These are phyloP conservation scores for Trypanosoma rangeli DNA, from an alignment of 208 protist species.

Conservation along the genomic window DNA sequence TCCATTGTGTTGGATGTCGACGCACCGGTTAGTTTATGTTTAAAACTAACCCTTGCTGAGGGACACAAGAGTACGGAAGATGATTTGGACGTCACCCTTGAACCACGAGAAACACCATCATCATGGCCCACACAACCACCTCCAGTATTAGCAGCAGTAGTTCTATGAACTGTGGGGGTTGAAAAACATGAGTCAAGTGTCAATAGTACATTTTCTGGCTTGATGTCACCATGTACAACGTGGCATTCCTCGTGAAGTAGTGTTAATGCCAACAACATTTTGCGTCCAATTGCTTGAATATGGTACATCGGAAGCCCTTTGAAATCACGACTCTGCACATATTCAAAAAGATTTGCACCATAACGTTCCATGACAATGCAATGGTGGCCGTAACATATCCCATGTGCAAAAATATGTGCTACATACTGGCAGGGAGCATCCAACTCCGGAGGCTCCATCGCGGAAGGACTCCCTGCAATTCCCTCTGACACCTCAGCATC, in stretches of 20 bases:
- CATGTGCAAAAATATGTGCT: constrained; percentile 71
- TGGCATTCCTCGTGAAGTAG: constrained; percentile 85
- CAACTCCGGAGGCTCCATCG: constrained; percentile 37
- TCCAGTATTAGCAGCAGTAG: background rate
- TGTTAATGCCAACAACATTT: constrained; percentile 93
- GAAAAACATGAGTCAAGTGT: constrained; percentile 53
- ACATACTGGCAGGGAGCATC: constrained; percentile 66
- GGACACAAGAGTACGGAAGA: background rate
- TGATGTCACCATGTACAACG: constrained; percentile 97
- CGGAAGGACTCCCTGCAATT: background rate
- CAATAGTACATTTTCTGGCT: constrained; percentile 94
- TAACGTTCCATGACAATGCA: constrained; percentile 93
- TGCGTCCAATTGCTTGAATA: constrained; percentile 80
- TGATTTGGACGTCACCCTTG: background rate
- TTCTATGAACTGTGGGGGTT: background rate
- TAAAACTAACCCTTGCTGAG: background rate
- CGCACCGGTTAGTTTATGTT: background rate
- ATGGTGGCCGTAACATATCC: constrained; percentile 80
- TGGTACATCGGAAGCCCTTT: constrained; percentile 80
- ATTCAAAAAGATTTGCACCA: constrained; percentile 92
- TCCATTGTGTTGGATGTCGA: constrained; percentile 4
- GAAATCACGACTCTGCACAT: constrained; percentile 75
- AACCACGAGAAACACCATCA: background rate
- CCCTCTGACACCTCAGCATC: background rate
- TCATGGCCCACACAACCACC: background rate